Percentiles rank a stretch among this genome's conserved stretches.
Conservation (phyloP, 257 asterid genomes). For the Anisodus acutangulus region DNA sequence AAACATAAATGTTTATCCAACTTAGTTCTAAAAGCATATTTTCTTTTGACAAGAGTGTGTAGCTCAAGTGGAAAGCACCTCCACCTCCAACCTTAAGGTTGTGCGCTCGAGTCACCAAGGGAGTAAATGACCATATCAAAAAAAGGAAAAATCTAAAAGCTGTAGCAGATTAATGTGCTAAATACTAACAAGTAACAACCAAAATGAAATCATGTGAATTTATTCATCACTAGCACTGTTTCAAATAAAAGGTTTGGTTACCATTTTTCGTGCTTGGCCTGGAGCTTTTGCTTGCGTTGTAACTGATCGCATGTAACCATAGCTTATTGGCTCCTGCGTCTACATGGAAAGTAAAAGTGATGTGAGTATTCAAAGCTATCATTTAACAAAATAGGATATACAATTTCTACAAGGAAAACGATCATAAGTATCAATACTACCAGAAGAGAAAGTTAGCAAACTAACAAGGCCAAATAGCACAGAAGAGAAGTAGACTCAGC, state of each 20-base stretch:
- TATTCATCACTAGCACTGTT: neutral
- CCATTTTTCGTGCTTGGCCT: conserved; percentile 66
- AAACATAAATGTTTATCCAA: conserved; percentile 18
- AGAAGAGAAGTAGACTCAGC: neutral
- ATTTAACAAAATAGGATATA: neutral
- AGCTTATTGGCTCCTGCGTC: conserved; percentile 52
- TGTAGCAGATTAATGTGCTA: neutral
- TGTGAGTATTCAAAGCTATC: conserved; percentile 30
- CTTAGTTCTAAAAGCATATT: neutral
- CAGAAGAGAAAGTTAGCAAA: neutral
- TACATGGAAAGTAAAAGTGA: conserved; percentile 37
- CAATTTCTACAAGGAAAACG: conserved; percentile 12
- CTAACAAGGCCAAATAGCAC: neutral
- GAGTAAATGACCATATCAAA: neutral
- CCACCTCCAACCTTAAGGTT: neutral
- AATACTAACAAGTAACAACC: neutral
- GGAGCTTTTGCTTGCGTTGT: conserved; percentile 62
- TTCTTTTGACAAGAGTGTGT: neutral
- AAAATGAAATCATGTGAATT: neutral
- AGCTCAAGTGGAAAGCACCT: conserved; percentile 13
- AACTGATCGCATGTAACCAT: conserved; percentile 54
- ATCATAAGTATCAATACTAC: neutral
- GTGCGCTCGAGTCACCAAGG: neutral
- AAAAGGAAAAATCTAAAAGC: neutral
- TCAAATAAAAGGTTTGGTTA: conserved; percentile 34